Base-by-base conservation (phyloP, 2,329 filamentous ascomycete genomes). In the Lithohypha guttulata region DNA sequence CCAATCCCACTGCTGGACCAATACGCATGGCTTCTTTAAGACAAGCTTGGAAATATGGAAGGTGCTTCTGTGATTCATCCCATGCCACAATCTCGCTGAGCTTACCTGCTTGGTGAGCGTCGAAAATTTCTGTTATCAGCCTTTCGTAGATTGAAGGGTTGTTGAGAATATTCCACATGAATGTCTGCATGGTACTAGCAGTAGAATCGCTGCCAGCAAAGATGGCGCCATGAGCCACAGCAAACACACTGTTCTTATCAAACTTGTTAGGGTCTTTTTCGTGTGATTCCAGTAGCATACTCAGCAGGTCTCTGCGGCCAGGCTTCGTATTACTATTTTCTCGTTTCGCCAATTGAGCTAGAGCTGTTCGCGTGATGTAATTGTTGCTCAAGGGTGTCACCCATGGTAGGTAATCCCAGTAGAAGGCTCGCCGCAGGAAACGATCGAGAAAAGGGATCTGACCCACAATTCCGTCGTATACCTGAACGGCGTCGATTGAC, bases 141-240 rank as follows among this genome's bases (percentile, higher is more conserved):
- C 46, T 49, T 23, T 32, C 11, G 39, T 50, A 37, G 23, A 40
- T 43, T 13, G 38, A 28, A 0, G 77, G 77, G 50, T 77, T 73
- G 52, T 77, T 78, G 23, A 86, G 66, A 3, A 87, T 61, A 56
- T 77, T 78, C 59, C 87, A 87, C 52, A 89, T 83, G 0, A 86
- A 71, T 5, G 77, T 69, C 4, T 73, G 72, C 0, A 87, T 67
- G 5, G 72, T 76, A 14, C 47, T 39, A 6, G 49, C 45, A 11
- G 49, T 50, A 9, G 44, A 47, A 33, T 48, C 46, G 6, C 39
- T 40, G 1, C 46, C 48, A 5, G 49, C 49, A 37, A 49, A 47
- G 34, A 28, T 58, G 56, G 37, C 55, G 6, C 36, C 40, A 30
- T 44, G 43, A 2, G 54, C 56, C 56, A 61, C 57, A 39, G 59